Evolutionary conservation across 176 grass and related monocot genomes (phyloP).

Genomic region (Hsuehochloa calcarea): DNA sequence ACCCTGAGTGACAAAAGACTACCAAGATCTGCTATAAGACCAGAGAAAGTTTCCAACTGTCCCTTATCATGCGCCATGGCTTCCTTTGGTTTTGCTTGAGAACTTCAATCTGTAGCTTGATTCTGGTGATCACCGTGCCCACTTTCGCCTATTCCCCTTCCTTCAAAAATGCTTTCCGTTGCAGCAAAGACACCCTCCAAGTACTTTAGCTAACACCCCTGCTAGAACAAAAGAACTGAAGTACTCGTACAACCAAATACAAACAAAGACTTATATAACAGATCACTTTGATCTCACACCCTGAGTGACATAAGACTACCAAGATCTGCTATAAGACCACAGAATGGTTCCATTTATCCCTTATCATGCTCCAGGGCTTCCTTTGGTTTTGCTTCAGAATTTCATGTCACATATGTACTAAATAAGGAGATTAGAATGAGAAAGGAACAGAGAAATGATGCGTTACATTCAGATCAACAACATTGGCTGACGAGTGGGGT

Average conservation of each 20-base stretch:
- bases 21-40: not conserved
- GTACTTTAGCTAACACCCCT: not conserved
- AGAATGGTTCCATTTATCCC: not conserved
- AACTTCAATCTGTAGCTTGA: not conserved
- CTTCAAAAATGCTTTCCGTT: not conserved
- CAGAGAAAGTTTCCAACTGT: too few relatives aligned
- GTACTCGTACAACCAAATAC: not conserved
- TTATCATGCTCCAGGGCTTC: not conserved
- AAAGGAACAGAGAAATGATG: too few relatives aligned
- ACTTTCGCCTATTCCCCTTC: not conserved
- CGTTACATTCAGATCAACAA: too few relatives aligned
- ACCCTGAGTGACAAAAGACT: not conserved
- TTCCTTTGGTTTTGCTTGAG: slow-evolving; percentile 8
- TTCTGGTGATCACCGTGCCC: not conserved
- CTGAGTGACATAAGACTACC: not conserved
- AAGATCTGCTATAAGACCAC: not conserved
- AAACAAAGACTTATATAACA: not conserved
- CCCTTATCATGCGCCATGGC: not conserved
- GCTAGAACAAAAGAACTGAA: not conserved
- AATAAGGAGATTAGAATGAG: too few relatives aligned
- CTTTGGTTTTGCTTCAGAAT: slow-evolving; percentile 12
- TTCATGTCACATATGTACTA: not conserved
- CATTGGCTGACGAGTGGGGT: too few relatives aligned
- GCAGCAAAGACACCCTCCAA: not conserved
- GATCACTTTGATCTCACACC: not conserved